Percentiles rank a stretch among this genome's conserved stretches.
Conservation (phyloP, 306 rosid species). For the Urtica urens region DNA sequence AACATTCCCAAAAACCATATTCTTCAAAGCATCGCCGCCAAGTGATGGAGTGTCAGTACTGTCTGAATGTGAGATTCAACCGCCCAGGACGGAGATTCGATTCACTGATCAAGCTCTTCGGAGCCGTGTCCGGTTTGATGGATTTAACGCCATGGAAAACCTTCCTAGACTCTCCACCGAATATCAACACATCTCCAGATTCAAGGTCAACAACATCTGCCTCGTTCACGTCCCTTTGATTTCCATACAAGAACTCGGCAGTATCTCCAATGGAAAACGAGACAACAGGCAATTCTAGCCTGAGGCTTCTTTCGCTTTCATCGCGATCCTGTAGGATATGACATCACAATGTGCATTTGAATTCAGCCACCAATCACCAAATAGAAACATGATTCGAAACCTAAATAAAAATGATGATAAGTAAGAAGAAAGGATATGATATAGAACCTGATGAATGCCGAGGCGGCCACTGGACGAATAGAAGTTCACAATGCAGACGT, state of each 20-base stretch:
- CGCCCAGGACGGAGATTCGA: constrained; percentile 54
- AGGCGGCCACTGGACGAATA: constrained; percentile 48
- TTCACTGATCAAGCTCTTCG: constrained; percentile 24
- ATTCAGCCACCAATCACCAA: background rate
- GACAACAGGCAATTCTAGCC: constrained; percentile 41
- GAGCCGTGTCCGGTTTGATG: constrained; percentile 39
- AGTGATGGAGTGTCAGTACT: constrained; percentile 23
- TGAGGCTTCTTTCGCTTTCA: constrained; percentile 46
- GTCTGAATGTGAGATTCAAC: constrained; percentile 68
- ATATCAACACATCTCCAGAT: constrained; percentile 77
- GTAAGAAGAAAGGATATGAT: background rate
- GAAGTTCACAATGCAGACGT: constrained; percentile 66
- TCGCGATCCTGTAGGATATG: constrained; percentile 46
- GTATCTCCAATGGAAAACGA: constrained; percentile 85
- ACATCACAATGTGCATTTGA: background rate
- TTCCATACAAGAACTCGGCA: constrained; percentile 51
- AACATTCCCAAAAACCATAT: background rate
- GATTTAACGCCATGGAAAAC: constrained; percentile 59
- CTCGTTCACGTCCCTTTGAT: constrained; percentile 29
- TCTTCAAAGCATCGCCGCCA: background rate
- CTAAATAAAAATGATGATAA: no score
- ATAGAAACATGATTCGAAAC: no score
- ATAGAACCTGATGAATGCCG: constrained; percentile 74
- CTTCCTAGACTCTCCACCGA: constrained; percentile 61
- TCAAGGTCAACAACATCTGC: constrained; percentile 32